These are phyloP conservation scores for Magnolia officinalis DNA, from an alignment of 164 flowering plant genomes.

Conservation along the genomic window DNA sequence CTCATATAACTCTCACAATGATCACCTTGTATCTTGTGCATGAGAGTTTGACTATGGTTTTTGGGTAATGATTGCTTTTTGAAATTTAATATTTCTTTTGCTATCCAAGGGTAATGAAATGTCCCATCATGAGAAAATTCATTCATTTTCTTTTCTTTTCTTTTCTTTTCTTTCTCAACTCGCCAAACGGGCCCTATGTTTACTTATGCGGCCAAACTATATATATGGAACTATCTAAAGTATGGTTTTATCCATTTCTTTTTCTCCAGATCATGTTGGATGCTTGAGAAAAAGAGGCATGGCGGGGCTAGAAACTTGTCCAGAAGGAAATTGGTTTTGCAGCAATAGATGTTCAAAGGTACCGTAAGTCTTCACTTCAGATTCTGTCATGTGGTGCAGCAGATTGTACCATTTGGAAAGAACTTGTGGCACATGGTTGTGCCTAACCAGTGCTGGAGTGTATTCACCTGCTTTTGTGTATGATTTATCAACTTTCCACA, in stretches of 20 bases:
- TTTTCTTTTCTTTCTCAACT: not conserved
- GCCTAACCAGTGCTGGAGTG: too few relatives aligned
- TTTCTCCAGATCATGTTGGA: slow-evolving; percentile 57
- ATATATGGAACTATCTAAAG: not conserved
- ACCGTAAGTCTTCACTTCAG: slow-evolving; percentile 1
- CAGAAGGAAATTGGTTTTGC: slow-evolving; percentile 65
- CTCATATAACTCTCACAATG: too few relatives aligned
- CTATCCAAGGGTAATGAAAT: not conserved
- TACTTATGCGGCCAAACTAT: not conserved
- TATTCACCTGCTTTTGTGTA: too few relatives aligned
- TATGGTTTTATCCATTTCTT: slow-evolving; percentile 6
- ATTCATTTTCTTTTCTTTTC: not conserved
- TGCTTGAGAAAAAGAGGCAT: slow-evolving; percentile 42
- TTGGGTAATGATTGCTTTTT: too few relatives aligned
- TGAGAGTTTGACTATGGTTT: too few relatives aligned
- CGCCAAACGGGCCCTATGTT: not conserved
- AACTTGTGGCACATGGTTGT: too few relatives aligned
- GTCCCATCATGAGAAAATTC: too few relatives aligned
- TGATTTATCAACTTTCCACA: too few relatives aligned
- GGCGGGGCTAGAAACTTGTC: slow-evolving; percentile 12
- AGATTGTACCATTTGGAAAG: too few relatives aligned
- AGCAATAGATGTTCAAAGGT: slow-evolving; percentile 65
- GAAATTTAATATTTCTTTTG: not conserved
- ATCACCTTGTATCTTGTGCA: too few relatives aligned
- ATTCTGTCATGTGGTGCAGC: not conserved